Base-by-base conservation (phyloP, 2,329 filamentous ascomycete species). In the Diaporthe sp. region DNA sequence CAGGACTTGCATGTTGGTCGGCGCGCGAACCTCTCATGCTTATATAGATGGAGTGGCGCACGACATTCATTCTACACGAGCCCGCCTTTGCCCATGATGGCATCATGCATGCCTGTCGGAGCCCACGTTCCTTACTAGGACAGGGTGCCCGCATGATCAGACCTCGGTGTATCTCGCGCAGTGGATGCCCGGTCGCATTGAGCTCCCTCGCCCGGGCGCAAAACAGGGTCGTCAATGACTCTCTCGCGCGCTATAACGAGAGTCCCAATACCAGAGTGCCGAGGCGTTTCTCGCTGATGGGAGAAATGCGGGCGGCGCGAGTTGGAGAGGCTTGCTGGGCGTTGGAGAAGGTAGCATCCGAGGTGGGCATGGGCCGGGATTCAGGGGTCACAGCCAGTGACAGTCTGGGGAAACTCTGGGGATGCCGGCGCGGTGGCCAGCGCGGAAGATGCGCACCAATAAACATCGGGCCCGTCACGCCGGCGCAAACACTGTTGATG, bases 361-460 rank as follows among this genome's bases (percentile, higher is more conserved):
- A 46, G 39, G 73, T 73, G 73, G 75, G 22, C 42, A 25, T 10
- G 9, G 15, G 25, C 61, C 61, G 68, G 75, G 75, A 74, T 55
- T 73, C 37, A 46, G 58, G 58, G 73, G 31, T 55, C 34, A 53
- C 49, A 46, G 55, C 72, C 73, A 75, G 39, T 75, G 60, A 55
- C n/a, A 44, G 68, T 73, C 75, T 67, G 73, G 73, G 73, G 70
- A 62, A 75, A 61, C 46, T 73, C 73, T 72, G 73, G 75, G 73
- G 62, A 46, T 44, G 53, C 62, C 34, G 53, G 55, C 61, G 42
- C 57, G 34, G 39, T 49, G 28, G 70, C 57, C 68, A 75, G 34
- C 58, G 28, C 22, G 17, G 19, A 49, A 55, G 71, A 76, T 75
- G 75, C 75, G 75, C 75, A 67, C 75, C 75, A 76, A 75, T 76